Evolutionary conservation across 2,329 filamentous ascomycete genomes (phyloP).

Genomic region (Zopfia rhizophila): DNA sequence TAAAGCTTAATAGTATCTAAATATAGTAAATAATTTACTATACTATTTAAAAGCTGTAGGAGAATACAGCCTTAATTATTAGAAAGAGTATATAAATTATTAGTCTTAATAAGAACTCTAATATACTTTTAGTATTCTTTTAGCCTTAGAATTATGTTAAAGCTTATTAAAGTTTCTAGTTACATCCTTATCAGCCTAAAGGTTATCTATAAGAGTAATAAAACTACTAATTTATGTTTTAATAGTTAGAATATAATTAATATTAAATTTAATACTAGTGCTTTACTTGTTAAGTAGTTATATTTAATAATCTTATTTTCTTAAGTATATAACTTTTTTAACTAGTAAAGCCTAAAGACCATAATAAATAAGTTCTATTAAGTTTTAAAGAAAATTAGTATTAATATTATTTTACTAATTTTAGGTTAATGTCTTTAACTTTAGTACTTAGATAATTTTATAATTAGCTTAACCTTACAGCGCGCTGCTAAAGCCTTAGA

Average conservation of each 20-base stretch:
- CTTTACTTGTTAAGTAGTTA: conserved; percentile 21
- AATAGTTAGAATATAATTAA: conserved; percentile 66
- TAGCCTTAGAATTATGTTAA: conserved; percentile 67
- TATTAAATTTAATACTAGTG: conserved; percentile 28
- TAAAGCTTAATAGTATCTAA: conserved; percentile 33
- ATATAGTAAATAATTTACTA: conserved; percentile 39
- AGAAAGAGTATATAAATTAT: conserved; percentile 24
- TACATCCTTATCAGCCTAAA: conserved; percentile 70
- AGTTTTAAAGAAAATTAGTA: conserved; percentile 20
- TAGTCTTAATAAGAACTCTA: conserved; percentile 25
- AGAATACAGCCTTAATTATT: conserved; percentile 33
- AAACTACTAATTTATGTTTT: conserved; percentile 46
- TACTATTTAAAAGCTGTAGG: conserved; percentile 36
- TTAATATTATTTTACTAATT: too few species aligned
- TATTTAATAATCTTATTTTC: conserved; percentile 23
- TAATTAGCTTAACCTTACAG: too few species aligned
- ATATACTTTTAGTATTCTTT: conserved; percentile 58
- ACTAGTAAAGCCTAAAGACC: not conserved
- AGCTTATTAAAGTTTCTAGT: conserved; percentile 75
- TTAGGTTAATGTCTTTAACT: too few species aligned
- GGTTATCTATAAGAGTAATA: conserved; percentile 64
- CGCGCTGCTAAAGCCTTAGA: too few species aligned
- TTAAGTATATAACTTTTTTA: conserved; percentile 14
- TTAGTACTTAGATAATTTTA: too few species aligned
- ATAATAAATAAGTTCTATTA: conserved; percentile 24